Evolutionary conservation across 495 filamentous ascomycete genomes (phyloP), one percentile per base, ranked within the genome.

Genomic region (Trichocladium antarcticum): DNA sequence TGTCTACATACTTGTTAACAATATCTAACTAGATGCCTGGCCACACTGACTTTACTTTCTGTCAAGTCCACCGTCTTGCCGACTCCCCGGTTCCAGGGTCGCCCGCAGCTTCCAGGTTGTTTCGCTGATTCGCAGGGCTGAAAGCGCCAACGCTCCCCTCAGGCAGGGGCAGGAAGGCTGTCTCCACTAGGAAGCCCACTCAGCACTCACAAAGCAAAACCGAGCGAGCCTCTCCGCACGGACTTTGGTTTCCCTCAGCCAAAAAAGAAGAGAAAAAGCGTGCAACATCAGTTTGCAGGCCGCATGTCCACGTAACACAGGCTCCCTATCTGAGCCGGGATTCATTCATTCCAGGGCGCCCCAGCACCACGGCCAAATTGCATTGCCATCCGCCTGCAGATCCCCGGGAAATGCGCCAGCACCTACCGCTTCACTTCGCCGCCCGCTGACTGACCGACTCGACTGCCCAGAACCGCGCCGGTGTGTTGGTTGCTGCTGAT

Each of bases 401-500:
- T 32, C n/a, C 10, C 16, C 21, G 17, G 34, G 35, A 44, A 12
- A 45, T 44, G 48, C 40, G 20, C 32, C 39, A 20, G 47, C 11
- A 21, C 27, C 6, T 38, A 21, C 32, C 48, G 41, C 34, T 41
- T 45, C 27, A 6, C 48, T 39, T 50, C 41, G 35, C 42, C 41
- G 41, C 41, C 17, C 41, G 41, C 42, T 45, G 35, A 44, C 32
- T n/a, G 35, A 7, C 35, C 15, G 35, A 37, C 14, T 15, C 35
- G 6, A n/a, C n/a, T 16, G n/a, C 35, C 5, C 3, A 15, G n/a
- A 2, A 14, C n/a, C 5, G 36, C 15, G n/a, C 15, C 28, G 1
- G 19, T 22, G 38, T 39, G 32, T 51, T 45, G 42, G 49, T 38
- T 20, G 31, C 12, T 40, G 40, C 48, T 16, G 49, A 50, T 50